These are phyloP conservation scores for Ceratocystis diversiconidia DNA, from an alignment of 2,329 filamentous ascomycete genomes.

Conservation along the genomic window DNA sequence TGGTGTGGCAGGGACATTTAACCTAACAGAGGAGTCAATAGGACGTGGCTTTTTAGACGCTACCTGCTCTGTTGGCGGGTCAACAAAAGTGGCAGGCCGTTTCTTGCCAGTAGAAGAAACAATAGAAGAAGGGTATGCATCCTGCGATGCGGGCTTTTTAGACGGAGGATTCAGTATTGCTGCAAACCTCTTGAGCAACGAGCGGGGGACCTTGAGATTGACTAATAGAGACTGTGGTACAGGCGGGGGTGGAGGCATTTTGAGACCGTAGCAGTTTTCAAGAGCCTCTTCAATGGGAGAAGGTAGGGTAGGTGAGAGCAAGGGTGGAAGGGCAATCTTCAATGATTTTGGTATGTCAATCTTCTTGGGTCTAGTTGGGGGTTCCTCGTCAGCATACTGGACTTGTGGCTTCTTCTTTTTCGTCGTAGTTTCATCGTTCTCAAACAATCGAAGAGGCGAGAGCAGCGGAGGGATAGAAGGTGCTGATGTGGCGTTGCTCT, in stretches of 20 bases:
- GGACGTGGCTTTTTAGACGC: constrained; percentile 16
- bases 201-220: constrained; percentile 3
- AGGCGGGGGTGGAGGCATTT: constrained; percentile 5
- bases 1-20: constrained; percentile 15
- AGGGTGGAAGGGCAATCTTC: constrained; percentile 27
- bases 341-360: constrained; percentile 20
- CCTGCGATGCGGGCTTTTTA: constrained; percentile 21
- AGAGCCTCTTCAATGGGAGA: constrained; percentile 36
- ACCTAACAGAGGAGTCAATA: constrained; percentile 8
- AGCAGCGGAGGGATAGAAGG: constrained; percentile 35
- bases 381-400: background rate
- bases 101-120: constrained; percentile 12
- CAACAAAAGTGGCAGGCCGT: constrained; percentile 12
- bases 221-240: constrained; percentile 7
- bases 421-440: background rate
- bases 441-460: constrained; percentile 35
- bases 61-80: constrained; percentile 14
- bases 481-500: constrained; percentile 25
- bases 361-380: constrained; percentile 6
- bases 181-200: constrained; percentile 9
- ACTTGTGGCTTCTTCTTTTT: constrained; percentile 6
- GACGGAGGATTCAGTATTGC: constrained; percentile 10
- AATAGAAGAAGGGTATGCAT: background rate
- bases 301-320: constrained; percentile 44
- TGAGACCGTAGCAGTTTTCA: constrained; percentile 10